Evolutionary conservation across 805 yeast genomes (phyloP), one percentile per base, ranked within the genome.

Genomic region (Vanderwaltozyma tropicalis): DNA sequence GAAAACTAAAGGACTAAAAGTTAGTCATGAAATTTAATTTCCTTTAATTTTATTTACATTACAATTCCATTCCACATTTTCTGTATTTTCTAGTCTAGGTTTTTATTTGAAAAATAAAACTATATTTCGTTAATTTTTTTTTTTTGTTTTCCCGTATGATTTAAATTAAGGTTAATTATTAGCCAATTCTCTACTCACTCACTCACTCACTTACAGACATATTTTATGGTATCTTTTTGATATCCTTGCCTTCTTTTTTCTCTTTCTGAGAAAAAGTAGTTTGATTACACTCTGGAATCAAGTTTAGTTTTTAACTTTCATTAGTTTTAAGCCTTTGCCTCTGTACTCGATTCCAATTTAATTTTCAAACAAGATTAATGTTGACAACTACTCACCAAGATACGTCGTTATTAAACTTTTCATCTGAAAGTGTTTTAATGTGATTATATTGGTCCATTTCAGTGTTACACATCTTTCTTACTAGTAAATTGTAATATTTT

Each of bases 1-100:
- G 59, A 47, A 48, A 55, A 50, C 55, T 59, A 58, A 58, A 48
- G 25, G 32, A 16, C 30, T 25, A 34, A 28, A 28, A 27, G 16
- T 21, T 21, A 22, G 28, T 28, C 16, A 28, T 28, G 35, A 32
- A 26, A 32, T 32, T 32, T 32, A 32, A 32, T 32, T 17, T 33
- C 36, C 36, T 33, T 33, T 33, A 33, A 25, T 33, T 33, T 27
- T 33, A 26, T 33, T 26, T 18, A 27, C 26, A 27, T 33, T 33
- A 26, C 33, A 35, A 35, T 35, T 35, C 25, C 32, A 35, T 30
- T 35, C 33, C 29, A 34, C 37, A 34, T 28, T 34, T 28, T 34
- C 37, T 34, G 37, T 34, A 34, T 34, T 34, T 34, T 34, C 37
- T 34, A 34, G 37, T 34, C 28, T 34, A 34, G 37, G 37, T 34